Evolutionary conservation across 192 early-diverging fungal genomes (phyloP), one percentile per base, ranked within the genome.

Genomic region (Chytriomyces sp.): DNA sequence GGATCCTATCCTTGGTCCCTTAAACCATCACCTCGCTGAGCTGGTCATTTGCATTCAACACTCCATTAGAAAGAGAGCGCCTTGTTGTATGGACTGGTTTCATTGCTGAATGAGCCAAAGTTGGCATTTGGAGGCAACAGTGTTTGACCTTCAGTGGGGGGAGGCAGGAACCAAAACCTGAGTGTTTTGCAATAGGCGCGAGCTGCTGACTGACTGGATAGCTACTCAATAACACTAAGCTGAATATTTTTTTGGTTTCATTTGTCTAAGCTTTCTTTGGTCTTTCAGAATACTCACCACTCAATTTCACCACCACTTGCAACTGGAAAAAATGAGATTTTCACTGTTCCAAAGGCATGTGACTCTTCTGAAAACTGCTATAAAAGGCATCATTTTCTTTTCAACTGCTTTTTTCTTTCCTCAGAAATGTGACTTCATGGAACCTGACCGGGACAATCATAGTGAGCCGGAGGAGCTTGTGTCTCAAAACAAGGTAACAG

Each of bases 381-480:
- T 53, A 53, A 53, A 53, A 53, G 50, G 50, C 50, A 53, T 53
- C 50, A 53, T 53, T 53, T 53, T 53, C 9, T 53, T 53, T 53
- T 53, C 18, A 53, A 53, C 50, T 18, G 8, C 50, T 18, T 18
- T 53, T 18, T 53, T 53, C 18, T 53, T 18, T 53, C 18, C 18
- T 18, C 18, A n/a, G 9, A 53, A 53, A 53, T 8, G 9, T 10
- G 50, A 53, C 18, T 18, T 10, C 50, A 53, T 53, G 8, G 50
- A 53, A 53, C n/a, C n/a, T n/a, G n/a, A n/a, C n/a, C n/a, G n/a
- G n/a, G n/a, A n/a, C n/a, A n/a, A n/a, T n/a, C n/a, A n/a, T n/a
- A n/a, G n/a, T n/a, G n/a, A n/a, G n/a, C n/a, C n/a, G n/a, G n/a
- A n/a, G n/a, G n/a, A n/a, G n/a, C n/a, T n/a, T n/a, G n/a, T n/a